phyloP scores from a whole-genome alignment of 345 rosid genomes.

The Turnera subulata region DNA sequence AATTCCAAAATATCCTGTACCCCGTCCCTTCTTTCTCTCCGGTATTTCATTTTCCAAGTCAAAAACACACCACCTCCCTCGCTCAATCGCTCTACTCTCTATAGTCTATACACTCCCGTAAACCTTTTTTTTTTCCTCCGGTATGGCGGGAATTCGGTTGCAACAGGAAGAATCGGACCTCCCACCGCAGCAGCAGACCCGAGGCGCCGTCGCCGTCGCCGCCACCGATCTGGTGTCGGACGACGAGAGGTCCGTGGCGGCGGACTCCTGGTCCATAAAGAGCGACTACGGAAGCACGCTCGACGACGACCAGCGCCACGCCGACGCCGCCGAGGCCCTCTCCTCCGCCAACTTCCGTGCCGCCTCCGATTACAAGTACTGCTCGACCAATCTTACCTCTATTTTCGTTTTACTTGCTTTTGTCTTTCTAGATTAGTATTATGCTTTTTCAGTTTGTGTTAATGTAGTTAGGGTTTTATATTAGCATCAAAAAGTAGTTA shows the following conservation, averaged over 20 bases:
- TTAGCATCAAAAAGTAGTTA: too few relatives aligned
- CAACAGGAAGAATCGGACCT: conserved; percentile 25
- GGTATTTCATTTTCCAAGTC: too few relatives aligned
- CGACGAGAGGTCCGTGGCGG: conserved; percentile 95
- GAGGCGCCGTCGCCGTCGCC: conserved; percentile 8
- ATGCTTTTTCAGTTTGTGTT: neutral
- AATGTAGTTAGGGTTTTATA: too few relatives aligned
- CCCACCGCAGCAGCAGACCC: conserved; percentile 12
- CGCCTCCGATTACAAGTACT: conserved; percentile 75
- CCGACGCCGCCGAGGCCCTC: conserved; percentile 88
- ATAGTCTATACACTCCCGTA: too few relatives aligned
- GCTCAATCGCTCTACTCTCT: too few relatives aligned
- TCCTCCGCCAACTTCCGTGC: conserved; percentile 67
- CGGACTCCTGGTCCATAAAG: conserved; percentile 98
- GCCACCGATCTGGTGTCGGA: conserved; percentile 71
- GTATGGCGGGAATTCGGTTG: conserved; percentile 25
- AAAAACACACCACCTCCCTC: too few relatives aligned
- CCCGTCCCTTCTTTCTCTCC: too few relatives aligned
- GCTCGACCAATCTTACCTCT: neutral
- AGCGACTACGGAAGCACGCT: conserved; percentile 98
- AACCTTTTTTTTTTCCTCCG: too few relatives aligned
- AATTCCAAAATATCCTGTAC: too few relatives aligned
- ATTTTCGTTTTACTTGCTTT: neutral
- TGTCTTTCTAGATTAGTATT: neutral
- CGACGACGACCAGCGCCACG: conserved; percentile 98